Evolutionary conservation across 208 protist species (phyloP), one percentile per base, ranked within the genome.

Genomic region (Acanthamoeba castellanii): DNA sequence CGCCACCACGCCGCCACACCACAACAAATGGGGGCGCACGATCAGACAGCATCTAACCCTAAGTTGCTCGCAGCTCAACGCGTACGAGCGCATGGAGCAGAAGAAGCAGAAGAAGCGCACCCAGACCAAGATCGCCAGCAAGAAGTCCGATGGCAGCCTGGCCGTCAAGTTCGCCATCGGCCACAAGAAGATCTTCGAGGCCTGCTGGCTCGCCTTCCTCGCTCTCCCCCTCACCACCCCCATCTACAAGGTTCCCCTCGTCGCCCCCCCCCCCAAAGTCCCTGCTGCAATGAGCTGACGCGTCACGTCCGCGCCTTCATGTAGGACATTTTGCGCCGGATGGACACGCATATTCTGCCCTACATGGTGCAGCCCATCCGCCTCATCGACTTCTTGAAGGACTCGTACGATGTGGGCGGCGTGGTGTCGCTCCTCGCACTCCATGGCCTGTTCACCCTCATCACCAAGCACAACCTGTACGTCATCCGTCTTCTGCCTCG

Each of bases 381-480:
- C 34, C 50, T 94, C 42, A 61, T 96, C 22, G 96, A 97, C 76
- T 97, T 96, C 70, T 55, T 97, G 45, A 96, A 95, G 34, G 88
- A 94, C 18, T 95, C 96, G 30, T 97, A 96, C 70, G 92, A 96
- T 25, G n/a, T 85, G 11, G 70, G 84, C 37, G 96, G 96, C 30
- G 87, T 97, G 20, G 64, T 95, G 4, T 94, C 84, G 34, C 13
- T 97, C 32, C 87, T 96, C 3, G 76, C 96, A 0, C 85, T 97
- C 14, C 93, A 95, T 52, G 93, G 95, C 34, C 27, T 97, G 47
- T 96, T 97, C 76, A 52, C 94, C 6, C 94, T 97, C 32, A 97
- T 97, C 68, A 95, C 94, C 70, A 87, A 96, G 81, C 94, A 97
- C 94, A 95, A 96, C 81, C 72, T 96, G 94, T 95, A 88, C 70